These are phyloP conservation scores for Aspergillus felis DNA, from an alignment of 2,329 filamentous ascomycete genomes.

Conservation along the genomic window DNA sequence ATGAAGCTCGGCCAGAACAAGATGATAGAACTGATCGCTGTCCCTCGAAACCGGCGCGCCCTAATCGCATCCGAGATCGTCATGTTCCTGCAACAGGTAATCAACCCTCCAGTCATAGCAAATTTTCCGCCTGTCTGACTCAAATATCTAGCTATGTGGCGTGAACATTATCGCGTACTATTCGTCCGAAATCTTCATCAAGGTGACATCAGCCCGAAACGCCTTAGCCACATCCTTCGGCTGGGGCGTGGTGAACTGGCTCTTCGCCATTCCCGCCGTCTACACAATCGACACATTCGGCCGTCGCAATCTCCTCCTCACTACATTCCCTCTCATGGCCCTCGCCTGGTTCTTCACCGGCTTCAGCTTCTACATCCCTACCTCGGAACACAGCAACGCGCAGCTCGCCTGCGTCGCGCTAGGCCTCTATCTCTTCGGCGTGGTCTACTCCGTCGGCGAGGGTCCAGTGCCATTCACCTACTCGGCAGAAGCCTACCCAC, in stretches of 20 bases:
- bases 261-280: conserved; percentile 61
- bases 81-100: conserved; percentile 64
- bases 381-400: conserved; percentile 26
- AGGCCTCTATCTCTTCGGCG: conserved; percentile 43
- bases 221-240: conserved; percentile 56
- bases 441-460: conserved; percentile 54
- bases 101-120: background rate
- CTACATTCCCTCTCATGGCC: conserved; percentile 63
- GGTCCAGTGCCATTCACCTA: conserved; percentile 65
- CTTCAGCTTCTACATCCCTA: conserved; percentile 51
- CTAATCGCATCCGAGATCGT: conserved; percentile 59
- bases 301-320: conserved; percentile 59
- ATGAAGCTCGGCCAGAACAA: conserved; percentile 49
- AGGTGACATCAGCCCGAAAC: conserved; percentile 30
- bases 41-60: conserved; percentile 60
- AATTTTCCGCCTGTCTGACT: background rate
- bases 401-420: conserved; percentile 41
- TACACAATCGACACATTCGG: conserved; percentile 68
- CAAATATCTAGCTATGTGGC: conserved; percentile 23
- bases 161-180: conserved; percentile 59
- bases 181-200: conserved; percentile 57
- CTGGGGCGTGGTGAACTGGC: conserved; percentile 60
- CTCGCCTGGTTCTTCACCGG: conserved; percentile 50
- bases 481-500: conserved; percentile 62
- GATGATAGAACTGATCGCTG: conserved; percentile 55